Evolutionary conservation across 2,329 filamentous ascomycete genomes (phyloP).

Genomic region (Zelopaecilomyces penicillatus): DNA sequence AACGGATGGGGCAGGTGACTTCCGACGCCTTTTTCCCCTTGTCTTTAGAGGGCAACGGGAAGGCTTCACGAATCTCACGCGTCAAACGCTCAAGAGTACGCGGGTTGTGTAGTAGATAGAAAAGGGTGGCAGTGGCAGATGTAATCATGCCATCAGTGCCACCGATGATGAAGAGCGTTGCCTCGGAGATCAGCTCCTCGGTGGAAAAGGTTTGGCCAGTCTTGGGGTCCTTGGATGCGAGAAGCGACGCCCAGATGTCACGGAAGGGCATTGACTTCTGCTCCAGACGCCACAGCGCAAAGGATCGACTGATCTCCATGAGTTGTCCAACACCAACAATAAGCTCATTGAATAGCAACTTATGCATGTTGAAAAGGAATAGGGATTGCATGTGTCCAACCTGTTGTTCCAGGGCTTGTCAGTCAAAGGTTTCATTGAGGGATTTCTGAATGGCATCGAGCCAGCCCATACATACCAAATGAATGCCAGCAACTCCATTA

Average conservation of each 20-base stretch:
- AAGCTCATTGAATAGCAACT: constrained; percentile 9
- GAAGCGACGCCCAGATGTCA: constrained; percentile 9
- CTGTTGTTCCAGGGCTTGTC: neutral
- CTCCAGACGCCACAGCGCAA: constrained; percentile 6
- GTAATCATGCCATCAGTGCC: constrained; percentile 10
- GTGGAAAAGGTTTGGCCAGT: constrained; percentile 6
- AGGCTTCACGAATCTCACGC: constrained; percentile 7
- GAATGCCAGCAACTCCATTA: constrained; percentile 9
- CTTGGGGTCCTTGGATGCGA: constrained; percentile 10
- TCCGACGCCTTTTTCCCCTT: neutral
- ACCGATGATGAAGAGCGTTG: constrained; percentile 9
- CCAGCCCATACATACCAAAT: neutral
- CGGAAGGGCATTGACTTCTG: constrained; percentile 5
- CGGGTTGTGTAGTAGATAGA: constrained; percentile 9
- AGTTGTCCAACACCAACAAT: constrained; percentile 7
- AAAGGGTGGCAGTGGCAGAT: constrained; percentile 6
- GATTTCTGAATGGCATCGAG: neutral
- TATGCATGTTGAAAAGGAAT: constrained; percentile 8
- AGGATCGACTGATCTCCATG: constrained; percentile 5
- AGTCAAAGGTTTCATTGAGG: neutral
- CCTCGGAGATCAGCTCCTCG: constrained; percentile 10
- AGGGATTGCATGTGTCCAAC: constrained; percentile 11
- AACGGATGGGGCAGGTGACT: constrained; percentile 7
- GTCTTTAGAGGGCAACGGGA: constrained; percentile 1
- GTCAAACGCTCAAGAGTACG: constrained; percentile 6